Percentiles rank a stretch among this genome's conserved stretches.
These are phyloP conservation scores for Puccinia coronata DNA, from an alignment of 1,284 basidiomycete species.

Conservation along the genomic window DNA sequence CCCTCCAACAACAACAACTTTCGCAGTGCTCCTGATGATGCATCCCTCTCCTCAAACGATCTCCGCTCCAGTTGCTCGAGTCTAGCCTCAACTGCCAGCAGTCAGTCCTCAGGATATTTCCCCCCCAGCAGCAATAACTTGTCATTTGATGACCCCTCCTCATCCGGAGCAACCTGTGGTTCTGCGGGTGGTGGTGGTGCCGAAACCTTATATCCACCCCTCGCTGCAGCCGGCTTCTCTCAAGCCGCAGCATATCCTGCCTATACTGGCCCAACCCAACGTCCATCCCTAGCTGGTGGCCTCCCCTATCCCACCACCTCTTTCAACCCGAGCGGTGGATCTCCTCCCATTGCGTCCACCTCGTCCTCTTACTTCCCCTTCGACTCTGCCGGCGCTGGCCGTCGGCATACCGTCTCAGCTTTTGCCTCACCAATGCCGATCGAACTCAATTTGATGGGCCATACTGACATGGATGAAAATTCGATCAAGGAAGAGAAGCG, in stretches of 20 bases:
- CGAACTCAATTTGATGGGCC: conserved; percentile 17
- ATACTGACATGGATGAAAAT: conserved; percentile 30
- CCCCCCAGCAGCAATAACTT: neutral
- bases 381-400: conserved; percentile 13
- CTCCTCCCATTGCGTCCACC: conserved; percentile 34
- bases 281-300: neutral
- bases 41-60: conserved; percentile 15
- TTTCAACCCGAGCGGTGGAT: conserved; percentile 42
- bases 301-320: conserved; percentile 29
- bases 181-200: neutral
- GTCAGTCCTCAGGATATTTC: conserved; percentile 6
- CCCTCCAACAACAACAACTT: neutral
- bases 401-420: conserved; percentile 44
- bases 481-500: conserved; percentile 46
- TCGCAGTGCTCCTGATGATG: neutral
- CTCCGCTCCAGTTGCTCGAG: conserved; percentile 36
- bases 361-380: conserved; percentile 16
- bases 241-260: conserved; percentile 4
- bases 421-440: conserved; percentile 22
- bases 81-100: conserved; percentile 18
- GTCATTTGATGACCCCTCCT: neutral
- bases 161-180: neutral
- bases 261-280: conserved; percentile 1
- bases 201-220: conserved; percentile 9
- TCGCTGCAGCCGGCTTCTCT: neutral